Conservation (phyloP, 176 grass and related monocot species). For the Musa beccarii region DNA sequence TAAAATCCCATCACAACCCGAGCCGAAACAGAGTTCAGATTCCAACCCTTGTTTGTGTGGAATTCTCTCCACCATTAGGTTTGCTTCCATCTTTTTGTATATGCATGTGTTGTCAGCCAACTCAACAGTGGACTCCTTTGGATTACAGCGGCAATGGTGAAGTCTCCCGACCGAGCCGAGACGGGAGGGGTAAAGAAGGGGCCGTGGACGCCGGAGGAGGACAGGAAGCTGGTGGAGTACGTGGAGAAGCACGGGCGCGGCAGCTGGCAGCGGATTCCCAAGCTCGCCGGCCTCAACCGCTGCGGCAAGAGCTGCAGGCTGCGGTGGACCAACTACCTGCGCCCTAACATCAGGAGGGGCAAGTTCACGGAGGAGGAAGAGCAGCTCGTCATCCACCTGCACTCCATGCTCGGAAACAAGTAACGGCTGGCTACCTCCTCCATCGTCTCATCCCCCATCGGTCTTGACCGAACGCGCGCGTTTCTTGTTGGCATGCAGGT, state of each 20-base stretch:
- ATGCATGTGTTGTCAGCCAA: too few relatives aligned
- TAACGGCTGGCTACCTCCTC: neutral
- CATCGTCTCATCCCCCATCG: neutral
- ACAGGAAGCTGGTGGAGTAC: constrained; percentile 8
- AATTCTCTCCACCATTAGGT: too few relatives aligned
- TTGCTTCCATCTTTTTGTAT: too few relatives aligned
- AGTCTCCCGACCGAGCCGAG: neutral
- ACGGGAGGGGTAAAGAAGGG: neutral
- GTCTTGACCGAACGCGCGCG: neutral
- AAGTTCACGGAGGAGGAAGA: constrained; percentile 1
- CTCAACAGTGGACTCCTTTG: too few relatives aligned
- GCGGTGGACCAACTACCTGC: constrained; percentile 15
- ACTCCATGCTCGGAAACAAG: constrained; percentile 1
- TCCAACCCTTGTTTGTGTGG: too few relatives aligned
- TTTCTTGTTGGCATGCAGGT: neutral
- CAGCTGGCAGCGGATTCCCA: constrained; percentile 1
- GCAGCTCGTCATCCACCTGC: neutral
- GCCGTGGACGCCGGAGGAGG: constrained; percentile 12
- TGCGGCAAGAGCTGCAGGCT: constrained; percentile 21
- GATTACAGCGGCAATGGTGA: neutral
- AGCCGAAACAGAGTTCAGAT: too few relatives aligned
- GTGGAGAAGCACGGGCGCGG: constrained; percentile 5
- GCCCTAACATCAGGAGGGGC: constrained; percentile 1
- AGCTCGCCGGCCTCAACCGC: constrained; percentile 4
- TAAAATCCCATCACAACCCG: too few relatives aligned